Base-by-base conservation (phyloP, 176 grass and related monocot species). In the Metroxylon sagu region DNA sequence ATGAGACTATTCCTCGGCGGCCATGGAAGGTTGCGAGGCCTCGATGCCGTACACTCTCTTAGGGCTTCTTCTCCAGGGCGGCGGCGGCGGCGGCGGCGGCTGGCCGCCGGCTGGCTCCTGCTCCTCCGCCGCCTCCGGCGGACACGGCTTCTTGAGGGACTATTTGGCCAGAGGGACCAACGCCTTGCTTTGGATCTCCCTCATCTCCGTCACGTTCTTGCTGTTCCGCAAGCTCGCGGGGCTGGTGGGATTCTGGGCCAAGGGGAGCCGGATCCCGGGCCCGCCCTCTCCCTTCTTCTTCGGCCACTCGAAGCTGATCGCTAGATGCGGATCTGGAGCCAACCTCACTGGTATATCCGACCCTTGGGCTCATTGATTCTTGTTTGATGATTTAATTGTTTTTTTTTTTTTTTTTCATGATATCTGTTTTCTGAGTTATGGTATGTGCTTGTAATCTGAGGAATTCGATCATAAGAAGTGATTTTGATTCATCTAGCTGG, bases 131-230 rank as follows among this genome's bases (percentile, higher is more conserved):
- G 63, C 49, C 18, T 57, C 70, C 25, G 70, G 79, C 54, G 60
- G 61, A 10, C 29, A 30, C 28, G 25, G 25, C 52, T 88, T 98
- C 75, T 72, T 98, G 29, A 80, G 68, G 14, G 80, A 85, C 54
- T 98, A 98, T 78, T 60, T 75, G 0, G 68, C 54, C 51, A 78
- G 87, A 8, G 93, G 81, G 19, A 88, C 93, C 71, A 98, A 98
- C 75, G 84, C 84, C 18, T 19, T 85, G 58, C 93, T 98, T 16
- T 98, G 93, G 93, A 72, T 62, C 55, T 63, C 61, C 2, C 66
- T 98, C 17, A 30, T 98, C 14, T 69, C 81, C 31, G 35, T 67
- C 61, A 98, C 84, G 14, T 78, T 74, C 62, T 15, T 83, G 18
- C 82, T 98, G 19, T 39, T 88, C 19, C 27, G 49, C 64, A 67